Conservation (phyloP, 23 red algal species). For the Gracilaria gracilis region DNA sequence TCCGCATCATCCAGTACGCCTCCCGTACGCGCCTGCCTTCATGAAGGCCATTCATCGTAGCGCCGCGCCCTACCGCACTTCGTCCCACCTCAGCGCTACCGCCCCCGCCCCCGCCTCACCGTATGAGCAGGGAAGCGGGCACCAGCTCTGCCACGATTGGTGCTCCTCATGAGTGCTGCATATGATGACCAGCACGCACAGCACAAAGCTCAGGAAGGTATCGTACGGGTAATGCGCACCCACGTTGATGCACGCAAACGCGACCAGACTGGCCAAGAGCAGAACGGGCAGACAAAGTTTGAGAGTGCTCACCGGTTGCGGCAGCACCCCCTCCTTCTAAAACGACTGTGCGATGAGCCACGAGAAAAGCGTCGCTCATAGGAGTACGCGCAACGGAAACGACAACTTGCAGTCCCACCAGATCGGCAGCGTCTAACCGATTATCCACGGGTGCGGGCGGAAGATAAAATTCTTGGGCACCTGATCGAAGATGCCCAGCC, state of each 20-base stretch:
- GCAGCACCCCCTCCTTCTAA: slow-evolving; percentile 18
- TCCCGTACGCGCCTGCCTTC: slow-evolving; percentile 25
- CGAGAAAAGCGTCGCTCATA: slow-evolving; percentile 81
- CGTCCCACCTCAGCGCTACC: no score
- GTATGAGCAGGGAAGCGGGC: no score
- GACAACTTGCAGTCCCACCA: slow-evolving; percentile 70
- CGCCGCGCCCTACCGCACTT: not conserved
- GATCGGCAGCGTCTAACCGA: slow-evolving; percentile 60
- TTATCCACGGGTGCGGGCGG: slow-evolving; percentile 81
- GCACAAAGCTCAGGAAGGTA: slow-evolving; percentile 63
- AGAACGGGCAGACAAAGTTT: slow-evolving; percentile 32
- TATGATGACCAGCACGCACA: slow-evolving; percentile 54
- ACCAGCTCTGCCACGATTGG: slow-evolving; percentile 29
- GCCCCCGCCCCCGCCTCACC: no score
- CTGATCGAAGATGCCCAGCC: slow-evolving; percentile 77
- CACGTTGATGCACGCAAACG: slow-evolving; percentile 78
- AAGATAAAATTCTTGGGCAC: slow-evolving; percentile 90
- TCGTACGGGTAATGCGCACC: slow-evolving; percentile 90
- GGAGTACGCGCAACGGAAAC: slow-evolving; percentile 81
- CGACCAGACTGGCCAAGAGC: slow-evolving; percentile 32
- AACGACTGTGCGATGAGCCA: slow-evolving; percentile 48
- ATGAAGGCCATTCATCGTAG: not conserved
- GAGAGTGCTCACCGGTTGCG: not conserved
- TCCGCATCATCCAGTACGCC: no score
- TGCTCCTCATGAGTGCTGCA: slow-evolving; percentile 45